Conservation (phyloP, 305 asterid genomes). For the Fraxinus latifolia region DNA sequence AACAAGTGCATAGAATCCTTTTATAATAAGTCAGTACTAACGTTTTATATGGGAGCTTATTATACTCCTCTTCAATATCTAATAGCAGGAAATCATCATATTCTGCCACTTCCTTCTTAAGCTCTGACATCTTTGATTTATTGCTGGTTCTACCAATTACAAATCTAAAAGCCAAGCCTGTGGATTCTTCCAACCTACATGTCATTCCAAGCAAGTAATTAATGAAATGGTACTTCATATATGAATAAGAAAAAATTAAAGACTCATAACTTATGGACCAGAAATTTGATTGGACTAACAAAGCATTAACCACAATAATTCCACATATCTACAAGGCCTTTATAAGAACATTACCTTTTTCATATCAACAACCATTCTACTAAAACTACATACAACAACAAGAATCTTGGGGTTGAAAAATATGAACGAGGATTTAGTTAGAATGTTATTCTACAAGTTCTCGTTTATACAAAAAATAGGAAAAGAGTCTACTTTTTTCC, state of each 20-base stretch:
- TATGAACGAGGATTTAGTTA: background rate
- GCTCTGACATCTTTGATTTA: constrained; percentile 73
- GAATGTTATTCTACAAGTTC: background rate
- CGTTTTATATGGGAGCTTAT: constrained; percentile 99
- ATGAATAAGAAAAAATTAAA: background rate
- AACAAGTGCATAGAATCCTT: constrained; percentile 15
- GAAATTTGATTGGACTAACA: background rate
- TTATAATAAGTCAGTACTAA: constrained; percentile 42
- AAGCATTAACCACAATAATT: background rate
- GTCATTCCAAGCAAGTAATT: constrained; percentile 30
- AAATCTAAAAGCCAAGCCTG: constrained; percentile 91
- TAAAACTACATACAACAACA: background rate
- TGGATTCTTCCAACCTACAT: constrained; percentile 95
- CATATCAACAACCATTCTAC: background rate
- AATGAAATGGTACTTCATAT: constrained; percentile 6
- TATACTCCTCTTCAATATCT: constrained; percentile 97
- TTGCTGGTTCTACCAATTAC: constrained; percentile 82
- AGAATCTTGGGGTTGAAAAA: background rate
- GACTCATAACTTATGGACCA: background rate
- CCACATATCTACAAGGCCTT: background rate
- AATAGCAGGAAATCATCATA: constrained; percentile 88
- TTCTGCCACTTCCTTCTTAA: constrained; percentile 68
- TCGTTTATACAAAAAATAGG: background rate
- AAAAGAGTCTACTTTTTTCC: background rate
- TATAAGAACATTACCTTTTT: background rate